Evolutionary conservation across 106 monocot species (phyloP), one percentile per base, ranked within the genome.

Genomic region (Amphibolis antarctica): DNA sequence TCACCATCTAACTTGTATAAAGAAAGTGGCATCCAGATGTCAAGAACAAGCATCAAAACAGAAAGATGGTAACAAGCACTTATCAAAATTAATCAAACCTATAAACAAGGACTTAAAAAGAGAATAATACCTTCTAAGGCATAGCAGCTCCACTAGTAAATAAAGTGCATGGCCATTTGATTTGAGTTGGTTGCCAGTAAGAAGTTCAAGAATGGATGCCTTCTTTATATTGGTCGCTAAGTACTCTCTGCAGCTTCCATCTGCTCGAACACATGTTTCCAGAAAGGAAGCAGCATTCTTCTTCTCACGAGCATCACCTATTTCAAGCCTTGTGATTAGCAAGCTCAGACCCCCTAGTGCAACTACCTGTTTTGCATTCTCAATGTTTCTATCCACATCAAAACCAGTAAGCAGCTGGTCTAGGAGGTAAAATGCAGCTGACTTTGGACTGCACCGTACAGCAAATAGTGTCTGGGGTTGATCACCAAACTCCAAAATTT

Each of bases 361-460:
- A 66, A 92, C 69, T 27, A 81, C 46, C 66, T 92, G 83, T 61
- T 81, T 92, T 45, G 81, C 86, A 69, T 92, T 92, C 74, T 86
- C 86, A 20, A 74, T 49, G 43, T 86, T 92, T 76, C 81, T 71
- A 57, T 86, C 86, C 20, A 76, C 86, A 60, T 92, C 86, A 48
- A 79, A 92, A 22, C 83, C 86, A 52, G 31, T 74, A 42, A 86
- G 74, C 42, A 92, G 74, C 72, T 92, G 91, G 67, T 86, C 76
- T 20, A 92, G 63, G 52, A 86, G 66, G 48, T 86, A 92, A 14
- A 83, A 79, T 57, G 83, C 91, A 25, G 91, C 81, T 45, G 71
- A 65, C 68, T 78, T 82, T 12, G 90, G 85, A 55, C 66, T 65
- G 62, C 80, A 83, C 59, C 78, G 76, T 28, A 90, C 58, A 15